Base-by-base conservation (phyloP, 2,329 filamentous ascomycete species). In the Acrocalymma vagum region DNA sequence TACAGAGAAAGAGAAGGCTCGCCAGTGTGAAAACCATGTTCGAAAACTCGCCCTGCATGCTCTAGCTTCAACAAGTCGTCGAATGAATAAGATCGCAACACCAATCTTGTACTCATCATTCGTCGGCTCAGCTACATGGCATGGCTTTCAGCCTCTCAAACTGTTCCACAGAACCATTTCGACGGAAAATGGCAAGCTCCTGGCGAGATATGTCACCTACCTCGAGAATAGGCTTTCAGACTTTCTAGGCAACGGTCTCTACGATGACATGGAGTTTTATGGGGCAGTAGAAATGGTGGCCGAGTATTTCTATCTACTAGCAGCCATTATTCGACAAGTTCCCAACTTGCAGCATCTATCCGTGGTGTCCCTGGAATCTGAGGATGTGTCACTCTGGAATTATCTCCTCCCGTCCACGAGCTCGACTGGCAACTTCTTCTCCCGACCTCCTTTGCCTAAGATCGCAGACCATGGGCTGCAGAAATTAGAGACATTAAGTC, bases 191-290 rank as follows among this genome's bases (percentile, higher is more conserved):
- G 28, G 34, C 1, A 5, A 22, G 3, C 27, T 21, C 9, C 31
- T 58, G 2, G 29, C 31, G 4, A 26, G 37, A 0, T 30, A 55
- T 34, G 13, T 65, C 2, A 33, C 47, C 14, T 65, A 63, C 22
- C 36, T 65, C 9, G 63, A 65, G 25, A 63, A 56, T 25, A 52
- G 61, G 7, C 38, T 59, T 3, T 34, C 48, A 11, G 58, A 65
- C 27, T 44, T 51, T 33, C 26, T 36, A 11, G 62, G 59, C 11
- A 55, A 60, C 24, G 44, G 41, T 15, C 44, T 62, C 1, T 23
- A 35, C 10, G 21, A 43, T 8, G 58, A 57, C 24, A n/a, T 33
- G 2, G 22, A 25, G 4, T 29, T 26, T 1, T n/a, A 28, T 26
- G 44, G 24, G 7, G 34, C 34, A 5, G 13, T 21, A 7, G 29